Evolutionary conservation across 2,329 filamentous ascomycete genomes (phyloP), one percentile per base, ranked within the genome.

Genomic region (Diaporthe capsici): DNA sequence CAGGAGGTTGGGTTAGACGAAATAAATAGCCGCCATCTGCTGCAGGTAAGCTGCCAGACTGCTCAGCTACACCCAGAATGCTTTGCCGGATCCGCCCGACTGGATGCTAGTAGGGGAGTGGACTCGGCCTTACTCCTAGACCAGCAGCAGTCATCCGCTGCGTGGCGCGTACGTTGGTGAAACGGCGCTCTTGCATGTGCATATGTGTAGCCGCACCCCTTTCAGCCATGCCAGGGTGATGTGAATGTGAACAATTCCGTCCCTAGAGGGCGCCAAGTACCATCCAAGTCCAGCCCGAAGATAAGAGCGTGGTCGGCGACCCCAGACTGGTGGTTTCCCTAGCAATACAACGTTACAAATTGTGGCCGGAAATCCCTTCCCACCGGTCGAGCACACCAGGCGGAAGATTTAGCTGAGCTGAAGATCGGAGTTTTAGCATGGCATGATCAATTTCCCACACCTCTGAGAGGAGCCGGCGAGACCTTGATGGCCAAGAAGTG

Each of bases 111-210:
- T n/a, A 28, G 34, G 13, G 12, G 12, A 42, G 17, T 28, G 2
- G 2, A 28, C n/a, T 55, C 49, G 47, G 49, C 51, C 47, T 31
- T 70, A 70, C 15, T 42, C 31, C 49, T 37, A 34, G 31, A 31
- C 31, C 49, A 42, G 34, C 37, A 61, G 49, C 63, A 53, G 44
- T 31, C 47, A 39, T 31, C 31, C 44, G 28, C 20, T 7, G 63
- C 20, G 20, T 9, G 44, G n/a, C 51, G 49, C 34, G 15, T 20
- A 37, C 65, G 65, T 70, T 70, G 49, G 65, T 70, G 65, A 53
- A 55, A 53, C 47, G 25, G 31, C 13, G 28, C 15, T 4, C 13
- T 42, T 53, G 65, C 65, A 55, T 22, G n/a, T 42, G 49, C 65
- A 70, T 70, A 55, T 55, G 65, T 70, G 65, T 28, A 28, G 12